Evolutionary conservation across 1,284 basidiomycete genomes (phyloP).

Genomic region (Moesziomyces parantarcticus): DNA sequence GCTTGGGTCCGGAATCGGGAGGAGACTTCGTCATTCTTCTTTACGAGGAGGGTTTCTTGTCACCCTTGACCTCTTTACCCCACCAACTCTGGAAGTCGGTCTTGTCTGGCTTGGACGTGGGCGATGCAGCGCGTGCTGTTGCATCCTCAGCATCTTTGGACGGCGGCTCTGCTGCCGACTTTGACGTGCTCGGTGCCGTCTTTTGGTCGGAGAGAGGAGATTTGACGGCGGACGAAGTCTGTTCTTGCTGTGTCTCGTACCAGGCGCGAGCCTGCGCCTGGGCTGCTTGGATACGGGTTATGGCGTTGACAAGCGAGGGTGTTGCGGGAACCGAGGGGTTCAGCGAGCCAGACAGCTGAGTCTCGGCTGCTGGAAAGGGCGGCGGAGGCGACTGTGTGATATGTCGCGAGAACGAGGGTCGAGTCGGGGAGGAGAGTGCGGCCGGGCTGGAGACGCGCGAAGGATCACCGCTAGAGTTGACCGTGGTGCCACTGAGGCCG

Average conservation of each 20-base stretch:
- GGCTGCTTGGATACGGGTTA: slow-evolving; percentile 57
- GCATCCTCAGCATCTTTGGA: background rate
- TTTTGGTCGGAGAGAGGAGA: background rate
- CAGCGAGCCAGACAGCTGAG: slow-evolving; percentile 2
- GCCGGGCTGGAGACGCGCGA: background rate
- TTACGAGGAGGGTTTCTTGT: slow-evolving; percentile 3
- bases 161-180: background rate
- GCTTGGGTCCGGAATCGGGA: no score
- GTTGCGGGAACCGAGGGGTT: slow-evolving; percentile 48
- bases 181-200: background rate
- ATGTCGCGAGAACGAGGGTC: slow-evolving; percentile 13
- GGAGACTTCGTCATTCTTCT: no score
- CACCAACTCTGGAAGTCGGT: slow-evolving; percentile 37
- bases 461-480: background rate
- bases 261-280: slow-evolving; percentile 55
- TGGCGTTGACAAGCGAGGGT: slow-evolving; percentile 58
- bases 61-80: slow-evolving; percentile 38
- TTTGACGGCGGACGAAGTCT: slow-evolving; percentile 4
- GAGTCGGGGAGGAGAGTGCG: slow-evolving; percentile 18
- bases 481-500: slow-evolving; percentile 24
- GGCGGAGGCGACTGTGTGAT: slow-evolving; percentile 34
- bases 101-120: background rate
- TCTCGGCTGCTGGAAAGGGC: slow-evolving; percentile 11
- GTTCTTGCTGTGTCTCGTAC: slow-evolving; percentile 25
- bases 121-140: background rate